These are phyloP conservation scores for Globisporangium irregulare DNA, from an alignment of 352 stramenopile species.

Conservation along the genomic window DNA sequence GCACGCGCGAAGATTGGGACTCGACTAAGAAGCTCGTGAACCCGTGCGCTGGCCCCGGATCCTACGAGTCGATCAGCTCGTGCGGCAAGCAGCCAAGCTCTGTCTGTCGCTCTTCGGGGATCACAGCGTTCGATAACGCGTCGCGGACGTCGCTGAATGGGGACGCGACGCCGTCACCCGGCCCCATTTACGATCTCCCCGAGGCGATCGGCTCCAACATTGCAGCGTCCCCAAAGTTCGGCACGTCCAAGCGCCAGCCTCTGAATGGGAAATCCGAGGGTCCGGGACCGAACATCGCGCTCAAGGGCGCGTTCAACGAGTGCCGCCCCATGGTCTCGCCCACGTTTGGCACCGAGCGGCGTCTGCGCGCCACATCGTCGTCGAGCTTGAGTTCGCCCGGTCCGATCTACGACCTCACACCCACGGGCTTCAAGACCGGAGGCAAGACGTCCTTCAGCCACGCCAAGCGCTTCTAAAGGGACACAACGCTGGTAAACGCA, in stretches of 20 bases:
- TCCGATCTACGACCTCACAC: constrained; percentile 67
- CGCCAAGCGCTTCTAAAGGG: constrained; percentile 51
- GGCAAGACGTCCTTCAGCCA: constrained; percentile 55
- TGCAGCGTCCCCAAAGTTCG: constrained; percentile 52
- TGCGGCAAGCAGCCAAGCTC: constrained; percentile 66
- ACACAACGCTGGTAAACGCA: neutral
- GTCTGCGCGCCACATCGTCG: constrained; percentile 28
- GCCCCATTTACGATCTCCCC: constrained; percentile 73
- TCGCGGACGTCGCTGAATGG: constrained; percentile 37
- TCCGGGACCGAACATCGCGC: constrained; percentile 61
- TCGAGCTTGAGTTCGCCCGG: constrained; percentile 37
- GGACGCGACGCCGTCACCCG: constrained; percentile 63
- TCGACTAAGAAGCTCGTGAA: constrained; percentile 52
- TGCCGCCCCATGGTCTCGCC: constrained; percentile 44
- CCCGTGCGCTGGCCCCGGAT: constrained; percentile 61
- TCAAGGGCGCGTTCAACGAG: constrained; percentile 52
- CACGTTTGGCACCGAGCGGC: constrained; percentile 70
- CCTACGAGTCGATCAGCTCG: constrained; percentile 56
- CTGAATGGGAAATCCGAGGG: constrained; percentile 53
- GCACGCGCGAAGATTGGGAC: constrained; percentile 79
- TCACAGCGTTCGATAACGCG: constrained; percentile 68
- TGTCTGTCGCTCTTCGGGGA: constrained; percentile 37
- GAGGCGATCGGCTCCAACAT: constrained; percentile 33
- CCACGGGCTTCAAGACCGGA: constrained; percentile 62
- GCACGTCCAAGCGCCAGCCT: constrained; percentile 48